phyloP scores from a whole-genome alignment of 2,329 filamentous ascomycete species.

The Fusarium pseudonygamai region DNA sequence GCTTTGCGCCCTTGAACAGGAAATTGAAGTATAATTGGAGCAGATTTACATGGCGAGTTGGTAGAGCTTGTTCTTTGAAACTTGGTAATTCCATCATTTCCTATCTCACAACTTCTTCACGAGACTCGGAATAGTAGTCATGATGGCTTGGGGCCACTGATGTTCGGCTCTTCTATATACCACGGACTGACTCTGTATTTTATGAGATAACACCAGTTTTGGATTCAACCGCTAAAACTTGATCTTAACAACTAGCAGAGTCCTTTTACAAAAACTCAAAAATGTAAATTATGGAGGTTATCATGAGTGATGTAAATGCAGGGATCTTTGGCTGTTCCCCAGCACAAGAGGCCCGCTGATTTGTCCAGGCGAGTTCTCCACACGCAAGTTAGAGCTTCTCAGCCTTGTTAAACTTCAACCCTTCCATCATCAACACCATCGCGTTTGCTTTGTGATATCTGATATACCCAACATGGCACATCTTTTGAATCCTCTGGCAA shows the following conservation, averaged over 20 bases:
- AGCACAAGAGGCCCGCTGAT: slow-evolving; percentile 2
- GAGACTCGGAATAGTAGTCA: background rate
- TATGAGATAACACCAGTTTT: background rate
- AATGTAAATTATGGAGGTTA: background rate
- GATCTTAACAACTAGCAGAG: background rate
- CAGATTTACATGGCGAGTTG: fast-evolving
- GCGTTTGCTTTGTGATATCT: background rate
- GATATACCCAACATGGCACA: slow-evolving; percentile 58
- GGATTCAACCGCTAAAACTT: fast-evolving
- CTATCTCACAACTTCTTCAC: background rate
- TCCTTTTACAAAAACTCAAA: background rate
- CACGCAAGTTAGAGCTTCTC: slow-evolving; percentile 24
- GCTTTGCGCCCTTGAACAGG: too few relatives aligned
- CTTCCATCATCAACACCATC: slow-evolving; percentile 2
- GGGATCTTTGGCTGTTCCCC: slow-evolving; percentile 16
- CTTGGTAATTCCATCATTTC: fast-evolving
- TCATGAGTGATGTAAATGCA: slow-evolving; percentile 10
- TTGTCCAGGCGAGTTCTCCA: slow-evolving; percentile 18
- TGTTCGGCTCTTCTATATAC: background rate
- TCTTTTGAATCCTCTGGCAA: slow-evolving; percentile 77
- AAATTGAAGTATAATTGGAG: too few relatives aligned
- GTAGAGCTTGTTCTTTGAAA: fast-evolving
- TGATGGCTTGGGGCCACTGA: background rate
- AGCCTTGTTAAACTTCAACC: slow-evolving; percentile 37
- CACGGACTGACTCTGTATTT: background rate